Conservation (phyloP, 2,329 filamentous ascomycete species). For the Cordyceps cicadae region DNA sequence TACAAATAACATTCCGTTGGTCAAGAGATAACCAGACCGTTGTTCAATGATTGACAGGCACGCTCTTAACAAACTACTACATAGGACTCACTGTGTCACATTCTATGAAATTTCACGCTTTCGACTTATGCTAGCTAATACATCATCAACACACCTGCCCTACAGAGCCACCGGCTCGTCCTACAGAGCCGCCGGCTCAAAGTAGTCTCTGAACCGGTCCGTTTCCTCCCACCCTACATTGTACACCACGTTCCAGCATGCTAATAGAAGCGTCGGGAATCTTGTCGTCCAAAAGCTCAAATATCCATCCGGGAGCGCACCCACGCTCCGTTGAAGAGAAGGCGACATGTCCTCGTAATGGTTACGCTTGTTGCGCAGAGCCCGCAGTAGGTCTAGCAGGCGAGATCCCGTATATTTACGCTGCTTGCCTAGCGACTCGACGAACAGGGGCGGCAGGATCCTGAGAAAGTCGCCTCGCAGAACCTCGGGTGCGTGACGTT, state of each 20-base stretch:
- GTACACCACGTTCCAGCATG: slow-evolving; percentile 67
- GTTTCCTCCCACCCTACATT: slow-evolving; percentile 55
- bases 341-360: slow-evolving; percentile 96
- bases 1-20: too few species aligned
- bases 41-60: too few species aligned
- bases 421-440: slow-evolving; percentile 86
- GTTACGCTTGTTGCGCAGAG: slow-evolving; percentile 90
- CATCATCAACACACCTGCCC: not conserved
- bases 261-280: slow-evolving; percentile 72
- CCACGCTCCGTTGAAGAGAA: slow-evolving; percentile 60
- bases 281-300: slow-evolving; percentile 71
- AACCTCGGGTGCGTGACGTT: slow-evolving; percentile 42
- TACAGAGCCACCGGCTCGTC: slow-evolving; percentile 30
- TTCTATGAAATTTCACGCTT: too few species aligned
- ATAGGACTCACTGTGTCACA: too few species aligned
- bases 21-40: too few species aligned
- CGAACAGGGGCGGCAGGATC: slow-evolving; percentile 68
- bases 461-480: slow-evolving; percentile 70
- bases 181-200: slow-evolving; percentile 35
- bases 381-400: slow-evolving; percentile 79
- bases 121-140: too few species aligned
- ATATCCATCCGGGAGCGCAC: slow-evolving; percentile 70
- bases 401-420: slow-evolving; percentile 83
- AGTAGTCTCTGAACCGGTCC: slow-evolving; percentile 67
- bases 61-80: too few species aligned